Base-by-base conservation (phyloP, 768 basidiomycete genomes). In the Suillus tomentosus region DNA sequence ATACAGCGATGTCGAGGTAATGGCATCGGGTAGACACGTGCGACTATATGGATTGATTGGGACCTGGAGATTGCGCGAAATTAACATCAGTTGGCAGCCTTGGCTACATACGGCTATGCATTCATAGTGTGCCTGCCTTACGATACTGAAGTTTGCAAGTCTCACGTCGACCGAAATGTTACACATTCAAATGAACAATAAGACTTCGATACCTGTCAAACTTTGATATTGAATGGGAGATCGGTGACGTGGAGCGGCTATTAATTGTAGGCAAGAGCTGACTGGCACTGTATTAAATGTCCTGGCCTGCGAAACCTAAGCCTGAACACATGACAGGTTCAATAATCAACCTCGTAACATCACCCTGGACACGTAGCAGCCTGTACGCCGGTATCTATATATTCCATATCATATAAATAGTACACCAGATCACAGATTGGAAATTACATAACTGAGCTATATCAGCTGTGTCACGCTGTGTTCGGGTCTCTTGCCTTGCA, bases 21-120 rank as follows among this genome's bases (percentile, higher is more conserved):
- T 54, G 48, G 13, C 53, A 13, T 36, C 53, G 51, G 51, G 10
- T 54, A n/a, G 11, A 36, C 51, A 34, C 27, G 51, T 53, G 51
- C 27, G 27, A 54, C 53, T 54, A 54, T 19, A 34, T 36, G 51
- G 51, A 19, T 31, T 31, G 31, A 17, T 53, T 27, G 19, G 31
- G 34, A n/a, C 53, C 53, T 54, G 53, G 53, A 54, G 53, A 54
- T 54, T 54, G 19, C 36, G 19, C 31, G 31, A 54, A 54, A 36
- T 54, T 34, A 19, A 34, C 11, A 34, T 10, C 11, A 54, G 53
- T 54, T 54, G 31, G 34, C 53, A 50, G 50, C 50, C 27, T 27
- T 27, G 50, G 50, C 27, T 53, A 53, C 27, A 53, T 53, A 53
- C 31, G 51, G 51, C 51, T 36, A 54, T 31, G 19, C 19, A 34